Conservation (phyloP, 164 flowering plant genomes). For the Berberis vulgaris region DNA sequence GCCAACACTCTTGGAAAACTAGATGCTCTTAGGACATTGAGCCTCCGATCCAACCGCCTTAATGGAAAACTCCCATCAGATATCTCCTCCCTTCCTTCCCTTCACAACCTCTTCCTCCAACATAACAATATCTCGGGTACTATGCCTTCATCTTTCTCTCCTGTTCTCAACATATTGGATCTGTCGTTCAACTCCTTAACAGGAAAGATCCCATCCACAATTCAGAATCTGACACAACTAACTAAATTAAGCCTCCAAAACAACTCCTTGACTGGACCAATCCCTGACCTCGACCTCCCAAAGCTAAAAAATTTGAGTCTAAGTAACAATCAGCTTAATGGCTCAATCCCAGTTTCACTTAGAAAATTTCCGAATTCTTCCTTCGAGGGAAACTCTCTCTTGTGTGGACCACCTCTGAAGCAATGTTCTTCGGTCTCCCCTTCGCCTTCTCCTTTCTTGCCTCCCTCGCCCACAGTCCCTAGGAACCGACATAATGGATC, state of each 20-base stretch:
- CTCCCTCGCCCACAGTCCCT: constrained; percentile 22
- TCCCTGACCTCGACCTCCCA: constrained; percentile 41
- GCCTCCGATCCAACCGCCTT: constrained; percentile 75
- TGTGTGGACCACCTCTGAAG: constrained; percentile 64
- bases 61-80: constrained; percentile 68
- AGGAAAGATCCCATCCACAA: constrained; percentile 52
- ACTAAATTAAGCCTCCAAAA: constrained; percentile 40
- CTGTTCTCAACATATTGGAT: constrained; percentile 48
- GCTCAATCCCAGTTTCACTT: constrained; percentile 50
- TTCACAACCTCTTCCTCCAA: constrained; percentile 56
- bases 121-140: constrained; percentile 70
- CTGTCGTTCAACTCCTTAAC: constrained; percentile 69
- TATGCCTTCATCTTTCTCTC: constrained; percentile 47
- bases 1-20: constrained; percentile 46
- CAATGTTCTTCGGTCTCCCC: constrained; percentile 39
- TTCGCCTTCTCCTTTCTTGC: constrained; percentile 33
- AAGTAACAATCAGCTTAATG: constrained; percentile 49
- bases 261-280: constrained; percentile 46
- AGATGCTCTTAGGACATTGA: constrained; percentile 45
- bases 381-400: constrained; percentile 46
- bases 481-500: constrained; percentile 9
- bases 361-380: constrained; percentile 41
- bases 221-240: constrained; percentile 47
- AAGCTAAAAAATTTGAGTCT: constrained; percentile 42
- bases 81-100: constrained; percentile 59